Evolutionary conservation across 2,329 filamentous ascomycete species (phyloP).

Genomic region (Aschersonia sp.): DNA sequence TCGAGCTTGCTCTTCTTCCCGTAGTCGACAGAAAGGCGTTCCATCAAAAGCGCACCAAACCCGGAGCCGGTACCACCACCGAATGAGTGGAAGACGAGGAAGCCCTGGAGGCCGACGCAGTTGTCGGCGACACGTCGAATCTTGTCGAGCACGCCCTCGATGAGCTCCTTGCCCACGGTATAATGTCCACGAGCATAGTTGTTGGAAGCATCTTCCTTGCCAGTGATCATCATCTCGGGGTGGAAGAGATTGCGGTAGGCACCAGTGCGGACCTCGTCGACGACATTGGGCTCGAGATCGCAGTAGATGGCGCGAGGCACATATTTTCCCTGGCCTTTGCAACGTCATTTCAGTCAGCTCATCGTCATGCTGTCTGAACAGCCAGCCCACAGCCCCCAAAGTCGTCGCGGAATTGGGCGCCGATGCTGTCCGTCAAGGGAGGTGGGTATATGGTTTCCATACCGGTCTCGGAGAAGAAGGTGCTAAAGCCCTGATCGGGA

Average conservation of each 20-base stretch:
- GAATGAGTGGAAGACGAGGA: slow-evolving; percentile 99
- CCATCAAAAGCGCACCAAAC: slow-evolving; percentile 96
- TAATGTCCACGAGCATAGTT: slow-evolving; percentile 99
- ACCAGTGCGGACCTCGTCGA: slow-evolving; percentile 97
- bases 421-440: not conserved
- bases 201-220: slow-evolving; percentile 99
- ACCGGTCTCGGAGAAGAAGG: slow-evolving; percentile 99
- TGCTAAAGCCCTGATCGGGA: slow-evolving; percentile 96
- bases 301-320: slow-evolving; percentile 98
- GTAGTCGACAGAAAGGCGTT: slow-evolving; percentile 96
- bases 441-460: slow-evolving; percentile 16
- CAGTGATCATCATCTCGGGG: slow-evolving; percentile 98
- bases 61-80: slow-evolving; percentile 97
- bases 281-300: slow-evolving; percentile 98
- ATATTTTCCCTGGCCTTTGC: slow-evolving; percentile 91
- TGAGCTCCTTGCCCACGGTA: slow-evolving; percentile 98
- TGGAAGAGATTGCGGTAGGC: slow-evolving; percentile 95
- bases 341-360: not conserved
- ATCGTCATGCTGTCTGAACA: too few species aligned
- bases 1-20: slow-evolving; percentile 99
- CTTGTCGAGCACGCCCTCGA: slow-evolving; percentile 95
- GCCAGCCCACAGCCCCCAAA: too few species aligned
- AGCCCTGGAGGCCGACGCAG: slow-evolving; percentile 95
- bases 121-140: slow-evolving; percentile 94
- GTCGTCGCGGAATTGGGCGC: too few species aligned